Conservation (phyloP, 805 yeast species). For the Sungouiella blattae region DNA sequence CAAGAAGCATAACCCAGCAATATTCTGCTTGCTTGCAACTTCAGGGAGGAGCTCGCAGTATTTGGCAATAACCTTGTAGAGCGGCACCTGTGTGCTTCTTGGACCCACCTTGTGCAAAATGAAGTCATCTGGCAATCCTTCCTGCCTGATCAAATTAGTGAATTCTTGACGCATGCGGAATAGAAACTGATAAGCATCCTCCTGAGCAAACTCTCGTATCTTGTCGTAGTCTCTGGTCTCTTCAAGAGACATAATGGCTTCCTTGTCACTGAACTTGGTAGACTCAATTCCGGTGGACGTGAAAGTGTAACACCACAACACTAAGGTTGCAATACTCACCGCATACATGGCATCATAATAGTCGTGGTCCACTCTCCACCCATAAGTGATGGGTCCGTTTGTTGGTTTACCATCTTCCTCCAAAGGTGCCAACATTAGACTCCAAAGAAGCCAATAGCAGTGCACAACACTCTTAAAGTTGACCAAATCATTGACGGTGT, state of each 20-base stretch:
- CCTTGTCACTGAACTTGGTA: conserved; percentile 16
- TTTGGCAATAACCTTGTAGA: conserved; percentile 29
- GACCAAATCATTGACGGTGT: conserved; percentile 23
- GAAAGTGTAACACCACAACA: conserved; percentile 39
- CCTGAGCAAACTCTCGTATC: conserved; percentile 24
- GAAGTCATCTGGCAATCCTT: conserved; percentile 6
- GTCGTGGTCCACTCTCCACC: conserved; percentile 34
- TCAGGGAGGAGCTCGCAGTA: conserved; percentile 31
- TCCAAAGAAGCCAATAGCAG: conserved; percentile 40
- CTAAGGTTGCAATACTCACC: conserved; percentile 34
- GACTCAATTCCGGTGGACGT: conserved; percentile 33
- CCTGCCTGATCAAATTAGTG: conserved; percentile 1
- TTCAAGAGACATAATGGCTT: conserved; percentile 7
- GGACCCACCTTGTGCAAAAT: conserved; percentile 8
- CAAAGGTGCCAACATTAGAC: conserved; percentile 29
- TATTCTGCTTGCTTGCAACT: conserved; percentile 34
- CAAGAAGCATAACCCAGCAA: conserved; percentile 41
- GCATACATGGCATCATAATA: conserved; percentile 36
- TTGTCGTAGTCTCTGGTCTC: conserved; percentile 20
- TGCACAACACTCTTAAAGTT: conserved; percentile 36
- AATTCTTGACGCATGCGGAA: conserved; percentile 34
- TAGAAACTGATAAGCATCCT: conserved; percentile 37
- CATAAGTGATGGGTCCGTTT: conserved; percentile 13
- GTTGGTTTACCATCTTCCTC: conserved; percentile 12
- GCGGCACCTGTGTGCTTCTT: conserved; percentile 10